Evolutionary conservation across 2,329 filamentous ascomycete genomes (phyloP).

Genomic region (Ceratocystis cubensis): DNA sequence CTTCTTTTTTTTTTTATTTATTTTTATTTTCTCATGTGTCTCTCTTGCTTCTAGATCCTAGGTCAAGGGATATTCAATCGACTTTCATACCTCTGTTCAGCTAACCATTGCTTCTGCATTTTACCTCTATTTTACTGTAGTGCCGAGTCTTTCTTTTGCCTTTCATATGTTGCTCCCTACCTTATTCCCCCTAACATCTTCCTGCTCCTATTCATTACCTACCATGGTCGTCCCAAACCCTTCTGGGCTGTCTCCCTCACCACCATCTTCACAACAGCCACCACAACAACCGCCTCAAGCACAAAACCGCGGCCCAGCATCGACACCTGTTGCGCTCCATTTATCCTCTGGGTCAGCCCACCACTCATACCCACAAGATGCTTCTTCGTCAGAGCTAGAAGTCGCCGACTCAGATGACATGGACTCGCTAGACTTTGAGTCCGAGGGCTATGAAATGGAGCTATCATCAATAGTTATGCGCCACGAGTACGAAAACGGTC

Average conservation of each 20-base stretch:
- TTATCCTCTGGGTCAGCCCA: not conserved
- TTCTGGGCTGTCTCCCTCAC: not conserved
- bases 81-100: not conserved
- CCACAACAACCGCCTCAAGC: not conserved
- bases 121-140: not conserved
- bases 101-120: not conserved
- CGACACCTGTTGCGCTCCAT: constrained; percentile 12
- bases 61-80: not conserved
- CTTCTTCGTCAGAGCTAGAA: constrained; percentile 11
- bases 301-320: not conserved
- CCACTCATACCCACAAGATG: constrained; percentile 9
- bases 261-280: not conserved
- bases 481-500: constrained; percentile 21
- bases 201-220: not conserved
- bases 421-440: constrained; percentile 22
- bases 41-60: not conserved
- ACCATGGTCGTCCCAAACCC: not conserved
- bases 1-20: not conserved
- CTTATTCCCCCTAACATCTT: not conserved
- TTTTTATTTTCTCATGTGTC: not conserved
- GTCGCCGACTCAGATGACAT: constrained; percentile 18
- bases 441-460: constrained; percentile 27
- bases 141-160: not conserved
- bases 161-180: not conserved
- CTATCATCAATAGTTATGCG: constrained; percentile 19